Evolutionary conservation across 768 basidiomycete genomes (phyloP).

Genomic region (Trametes cingulata): DNA sequence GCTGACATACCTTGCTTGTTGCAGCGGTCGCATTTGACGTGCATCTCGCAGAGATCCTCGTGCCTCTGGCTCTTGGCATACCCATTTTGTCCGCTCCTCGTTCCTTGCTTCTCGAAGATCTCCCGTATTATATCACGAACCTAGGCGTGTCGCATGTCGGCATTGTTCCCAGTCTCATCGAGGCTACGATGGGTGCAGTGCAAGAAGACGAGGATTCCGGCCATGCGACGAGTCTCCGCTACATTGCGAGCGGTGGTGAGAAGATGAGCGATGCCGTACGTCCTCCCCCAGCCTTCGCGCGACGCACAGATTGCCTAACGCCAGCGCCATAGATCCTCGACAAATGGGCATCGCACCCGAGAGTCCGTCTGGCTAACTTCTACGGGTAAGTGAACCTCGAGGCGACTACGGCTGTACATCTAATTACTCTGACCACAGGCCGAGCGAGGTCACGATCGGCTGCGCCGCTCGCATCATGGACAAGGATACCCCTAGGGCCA

Average conservation of each 20-base stretch:
- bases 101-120: constrained; percentile 40
- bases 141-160: constrained; percentile 50
- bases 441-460: constrained; percentile 55
- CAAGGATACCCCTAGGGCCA: constrained; percentile 40
- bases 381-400: constrained; percentile 38
- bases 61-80: constrained; percentile 46
- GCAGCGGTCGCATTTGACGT: constrained; percentile 56
- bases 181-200: constrained; percentile 43
- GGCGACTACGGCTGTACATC: not conserved
- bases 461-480: constrained; percentile 49
- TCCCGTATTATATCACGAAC: constrained; percentile 41
- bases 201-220: constrained; percentile 33
- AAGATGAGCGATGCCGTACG: constrained; percentile 53
- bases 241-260: constrained; percentile 52
- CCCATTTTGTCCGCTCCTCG: constrained; percentile 45
- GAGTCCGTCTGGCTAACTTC: constrained; percentile 48
- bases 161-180: constrained; percentile 54
- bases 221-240: constrained; percentile 38
- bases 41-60: constrained; percentile 47
- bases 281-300: constrained; percentile 1
- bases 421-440: constrained; percentile 26
- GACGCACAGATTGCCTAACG: not conserved
- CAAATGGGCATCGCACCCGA: constrained; percentile 48
- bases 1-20: not conserved
- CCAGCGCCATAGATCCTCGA: constrained; percentile 37